Percentiles rank a stretch among this genome's conserved stretches.
Evolutionary conservation across 2,329 filamentous ascomycete genomes (phyloP).

Genomic region (Ophiostoma australiae): DNA sequence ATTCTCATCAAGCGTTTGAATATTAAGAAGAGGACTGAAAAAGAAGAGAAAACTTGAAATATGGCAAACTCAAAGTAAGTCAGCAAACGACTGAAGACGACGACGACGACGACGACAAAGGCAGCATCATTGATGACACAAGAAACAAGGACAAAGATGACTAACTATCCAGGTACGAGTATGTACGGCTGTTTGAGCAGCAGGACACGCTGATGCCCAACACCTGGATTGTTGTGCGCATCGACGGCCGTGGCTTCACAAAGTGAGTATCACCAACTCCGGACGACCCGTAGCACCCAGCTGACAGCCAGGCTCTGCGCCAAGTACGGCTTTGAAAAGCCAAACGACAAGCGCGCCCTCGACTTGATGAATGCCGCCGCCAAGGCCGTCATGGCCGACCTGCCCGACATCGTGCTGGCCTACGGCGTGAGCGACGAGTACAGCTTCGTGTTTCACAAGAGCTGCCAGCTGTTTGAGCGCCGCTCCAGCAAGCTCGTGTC

Average conservation of each 20-base stretch:
- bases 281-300: neutral
- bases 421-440: constrained; percentile 96
- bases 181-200: constrained; percentile 86
- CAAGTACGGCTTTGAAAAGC: constrained; percentile 82
- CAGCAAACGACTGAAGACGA: neutral
- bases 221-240: constrained; percentile 91
- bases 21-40: neutral
- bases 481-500: constrained; percentile 84
- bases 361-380: constrained; percentile 94
- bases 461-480: constrained; percentile 76
- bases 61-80: constrained; percentile 33
- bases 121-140: neutral
- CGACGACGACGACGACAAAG: neutral
- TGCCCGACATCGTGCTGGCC: constrained; percentile 79
- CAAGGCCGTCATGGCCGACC: constrained; percentile 72
- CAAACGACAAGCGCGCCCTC: constrained; percentile 81
- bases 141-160: neutral
- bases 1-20: neutral
- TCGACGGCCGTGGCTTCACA: constrained; percentile 92
- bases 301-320: constrained; percentile 60
- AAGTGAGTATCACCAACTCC: constrained; percentile 53
- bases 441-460: constrained; percentile 85
- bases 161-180: constrained; percentile 66
- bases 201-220: constrained; percentile 75
- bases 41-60: neutral